A percentile compares a stretch with the other conserved stretches of the same genome.
Conservation (phyloP, 305 asterid species). For the Solanum aculeatissimum region DNA sequence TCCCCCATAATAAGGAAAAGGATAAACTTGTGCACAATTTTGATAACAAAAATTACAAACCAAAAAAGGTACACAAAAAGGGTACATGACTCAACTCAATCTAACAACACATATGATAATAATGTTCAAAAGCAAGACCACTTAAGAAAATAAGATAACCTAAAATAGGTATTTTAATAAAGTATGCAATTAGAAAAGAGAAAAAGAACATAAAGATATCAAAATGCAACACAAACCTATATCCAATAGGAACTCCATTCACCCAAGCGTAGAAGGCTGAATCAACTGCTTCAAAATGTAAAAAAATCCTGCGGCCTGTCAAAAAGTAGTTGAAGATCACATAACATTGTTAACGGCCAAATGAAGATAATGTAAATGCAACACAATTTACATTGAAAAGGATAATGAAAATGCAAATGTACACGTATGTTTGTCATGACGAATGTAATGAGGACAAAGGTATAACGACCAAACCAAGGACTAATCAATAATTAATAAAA, state of each 20-base stretch:
- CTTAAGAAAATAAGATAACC: background rate
- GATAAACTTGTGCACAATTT: background rate
- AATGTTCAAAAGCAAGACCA: background rate
- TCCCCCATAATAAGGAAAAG: background rate
- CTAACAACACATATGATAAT: background rate
- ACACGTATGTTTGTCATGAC: background rate
- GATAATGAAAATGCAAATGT: background rate
- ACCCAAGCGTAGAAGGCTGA: slow-evolving; percentile 95
- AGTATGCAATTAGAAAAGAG: background rate
- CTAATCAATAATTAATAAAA: background rate
- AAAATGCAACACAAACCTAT: slow-evolving; percentile 51
- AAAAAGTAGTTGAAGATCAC: slow-evolving; percentile 7
- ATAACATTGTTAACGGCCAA: slow-evolving; percentile 7
- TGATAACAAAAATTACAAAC: background rate
- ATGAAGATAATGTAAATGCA: background rate
- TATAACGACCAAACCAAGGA: background rate
- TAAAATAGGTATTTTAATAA: background rate
- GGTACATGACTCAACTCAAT: background rate
- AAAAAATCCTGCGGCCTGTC: slow-evolving; percentile 83
- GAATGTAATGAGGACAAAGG: background rate
- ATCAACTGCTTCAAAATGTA: slow-evolving; percentile 97
- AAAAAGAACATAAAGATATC: background rate
- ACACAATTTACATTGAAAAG: background rate
- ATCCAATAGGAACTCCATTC: slow-evolving; percentile 82
- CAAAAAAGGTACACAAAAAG: background rate